Base-by-base conservation (phyloP, 208 protist genomes). In the Borovskyia barvae region DNA sequence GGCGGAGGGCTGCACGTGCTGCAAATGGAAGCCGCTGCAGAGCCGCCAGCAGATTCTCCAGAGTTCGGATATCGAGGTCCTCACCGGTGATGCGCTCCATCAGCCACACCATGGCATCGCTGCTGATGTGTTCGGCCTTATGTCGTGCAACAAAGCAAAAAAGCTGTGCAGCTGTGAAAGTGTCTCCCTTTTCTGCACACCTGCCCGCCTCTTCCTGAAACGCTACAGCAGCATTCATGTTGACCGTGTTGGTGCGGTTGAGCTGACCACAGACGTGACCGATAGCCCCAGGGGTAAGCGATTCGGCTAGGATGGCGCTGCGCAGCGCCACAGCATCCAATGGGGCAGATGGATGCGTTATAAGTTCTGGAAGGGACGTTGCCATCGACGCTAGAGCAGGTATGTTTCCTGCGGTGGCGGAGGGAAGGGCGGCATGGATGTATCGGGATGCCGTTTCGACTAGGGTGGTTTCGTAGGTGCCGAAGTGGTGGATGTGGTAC, bases 71-170 rank as follows among this genome's bases (percentile, higher is more conserved):
- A 52, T 94, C 88, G 14, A 92, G 53, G 35, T 72, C 57, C 24
- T 77, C 76, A 24, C 76, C 75, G 15, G 80, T 49, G 5, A 94
- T 26, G n/a, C 80, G 76, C 75, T 92, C 85, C 39, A 82, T 63
- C 49, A 92, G 57, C 53, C 80, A 89, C 49, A 82, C 73, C 8
- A 92, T 41, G 15, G 67, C 68, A 54, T 88, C 82, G 8, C 64
- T 46, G 50, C 59, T 73, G 39, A 90, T 72, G 30, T 63, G 52
- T 51, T 72, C 46, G 24, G 57, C 55, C n/a, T 85, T 74, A 36
- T 91, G 85, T 12, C 80, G 73, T 25, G 60, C 71, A 11, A 92
- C 53, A 48, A 91, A 92, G 28, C 45, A 63, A 37, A 94, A 77
- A 11, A 81, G 52, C 54, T 92, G 77, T 19, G 90, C 66, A 1